A percentile compares a stretch with the other conserved stretches of the same genome.
phyloP scores from a whole-genome alignment of 305 asterid species.

The Salvia sclarea region DNA sequence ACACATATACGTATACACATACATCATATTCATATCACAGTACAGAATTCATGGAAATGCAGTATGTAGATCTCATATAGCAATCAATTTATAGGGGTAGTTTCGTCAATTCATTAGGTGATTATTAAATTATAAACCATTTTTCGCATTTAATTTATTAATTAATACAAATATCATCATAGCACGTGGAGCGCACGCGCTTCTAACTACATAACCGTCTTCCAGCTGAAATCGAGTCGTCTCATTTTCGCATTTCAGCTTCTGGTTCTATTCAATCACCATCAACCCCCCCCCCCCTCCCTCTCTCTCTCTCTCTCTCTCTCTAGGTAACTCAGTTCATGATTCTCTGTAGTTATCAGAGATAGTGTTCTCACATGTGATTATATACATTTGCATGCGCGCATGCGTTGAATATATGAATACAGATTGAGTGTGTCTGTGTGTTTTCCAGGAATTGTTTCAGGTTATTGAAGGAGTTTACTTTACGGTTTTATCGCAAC shows the following conservation, averaged over 20 bases:
- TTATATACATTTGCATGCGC: constrained; percentile 5
- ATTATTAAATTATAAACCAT: background rate
- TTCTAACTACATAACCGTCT: constrained; percentile 46
- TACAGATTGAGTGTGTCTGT: background rate
- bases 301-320: constrained; percentile 10
- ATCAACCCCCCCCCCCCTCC: no score
- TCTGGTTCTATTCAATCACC: constrained; percentile 28
- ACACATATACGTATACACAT: background rate
- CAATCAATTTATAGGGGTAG: background rate
- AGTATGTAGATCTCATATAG: background rate
- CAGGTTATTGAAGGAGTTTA: constrained; percentile 18
- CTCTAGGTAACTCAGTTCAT: constrained; percentile 24
- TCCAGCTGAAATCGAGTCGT: constrained; percentile 26
- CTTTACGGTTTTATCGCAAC: background rate
- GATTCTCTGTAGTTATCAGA: constrained; percentile 22
- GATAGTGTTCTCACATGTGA: background rate
- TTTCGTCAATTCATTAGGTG: constrained; percentile 15
- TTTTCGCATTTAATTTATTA: background rate
- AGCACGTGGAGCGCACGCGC: constrained; percentile 34
- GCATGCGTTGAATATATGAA: constrained; percentile 5
- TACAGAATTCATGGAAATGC: background rate
- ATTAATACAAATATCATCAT: background rate
- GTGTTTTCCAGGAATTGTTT: background rate
- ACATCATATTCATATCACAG: background rate
- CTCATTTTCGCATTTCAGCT: constrained; percentile 27